A percentile compares a stretch with the other conserved stretches of the same genome.
These are phyloP conservation scores for Vanrija pseudolonga DNA, from an alignment of 1,284 basidiomycete species.

Conservation along the genomic window DNA sequence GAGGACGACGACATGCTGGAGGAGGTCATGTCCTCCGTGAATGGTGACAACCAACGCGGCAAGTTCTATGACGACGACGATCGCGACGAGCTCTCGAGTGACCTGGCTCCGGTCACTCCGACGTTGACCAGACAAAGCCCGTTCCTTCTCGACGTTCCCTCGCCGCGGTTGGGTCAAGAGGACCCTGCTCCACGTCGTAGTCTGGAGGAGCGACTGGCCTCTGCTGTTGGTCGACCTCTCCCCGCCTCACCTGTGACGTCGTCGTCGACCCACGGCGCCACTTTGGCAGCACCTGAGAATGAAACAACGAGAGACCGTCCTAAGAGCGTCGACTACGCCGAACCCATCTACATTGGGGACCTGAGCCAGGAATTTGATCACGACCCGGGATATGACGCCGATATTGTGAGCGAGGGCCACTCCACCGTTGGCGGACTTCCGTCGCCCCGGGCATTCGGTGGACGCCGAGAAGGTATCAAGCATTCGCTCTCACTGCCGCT, in stretches of 20 bases:
- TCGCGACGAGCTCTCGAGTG: slow-evolving; percentile 5
- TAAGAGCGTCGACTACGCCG: slow-evolving; percentile 10
- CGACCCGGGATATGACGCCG: slow-evolving; percentile 4
- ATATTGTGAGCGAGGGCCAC: background rate
- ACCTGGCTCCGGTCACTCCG: background rate
- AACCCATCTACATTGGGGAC: slow-evolving; percentile 15
- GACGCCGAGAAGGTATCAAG: no score
- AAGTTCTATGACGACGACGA: slow-evolving; percentile 10
- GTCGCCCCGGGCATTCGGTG: background rate
- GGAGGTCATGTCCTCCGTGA: slow-evolving; percentile 13
- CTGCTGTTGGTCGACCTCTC: background rate
- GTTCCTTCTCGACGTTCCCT: background rate
- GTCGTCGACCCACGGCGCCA: background rate
- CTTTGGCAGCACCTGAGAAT: background rate
- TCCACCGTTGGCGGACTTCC: background rate
- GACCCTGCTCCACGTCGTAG: background rate
- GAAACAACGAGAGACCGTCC: background rate
- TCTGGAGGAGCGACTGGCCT: slow-evolving; percentile 10
- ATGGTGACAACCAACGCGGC: slow-evolving; percentile 1
- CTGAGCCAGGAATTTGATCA: slow-evolving; percentile 3
- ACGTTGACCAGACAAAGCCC: background rate
- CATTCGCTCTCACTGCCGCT: no score
- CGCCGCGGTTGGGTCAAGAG: background rate
- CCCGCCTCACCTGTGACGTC: background rate
- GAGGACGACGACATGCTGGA: slow-evolving; percentile 16